Percentiles rank a stretch among this genome's conserved stretches.
These are phyloP conservation scores for Lichenothelia convexa DNA, from an alignment of 495 filamentous ascomycete species.

Conservation along the genomic window DNA sequence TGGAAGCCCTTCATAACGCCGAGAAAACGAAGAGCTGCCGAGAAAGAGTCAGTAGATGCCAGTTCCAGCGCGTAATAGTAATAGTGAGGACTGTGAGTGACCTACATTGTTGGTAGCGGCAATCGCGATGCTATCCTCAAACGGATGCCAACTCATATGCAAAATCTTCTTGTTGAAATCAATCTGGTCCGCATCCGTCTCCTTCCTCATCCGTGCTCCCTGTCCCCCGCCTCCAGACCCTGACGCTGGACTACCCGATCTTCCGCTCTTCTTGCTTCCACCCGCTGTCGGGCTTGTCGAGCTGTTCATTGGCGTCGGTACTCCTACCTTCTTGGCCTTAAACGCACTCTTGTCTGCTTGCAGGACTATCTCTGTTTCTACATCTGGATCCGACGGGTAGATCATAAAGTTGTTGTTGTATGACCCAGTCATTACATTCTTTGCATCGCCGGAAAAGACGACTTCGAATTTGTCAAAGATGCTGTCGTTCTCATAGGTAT, in stretches of 20 bases:
- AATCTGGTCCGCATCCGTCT: slow-evolving; percentile 98
- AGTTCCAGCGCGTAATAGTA: too few species aligned
- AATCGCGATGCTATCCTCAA: slow-evolving; percentile 98
- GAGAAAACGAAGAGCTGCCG: slow-evolving; percentile 94
- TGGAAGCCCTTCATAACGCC: slow-evolving; percentile 70
- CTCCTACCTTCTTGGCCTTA: slow-evolving; percentile 98
- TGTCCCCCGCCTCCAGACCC: slow-evolving; percentile 49
- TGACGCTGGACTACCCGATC: slow-evolving; percentile 78
- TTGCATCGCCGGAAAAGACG: slow-evolving; percentile 92
- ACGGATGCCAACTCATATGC: slow-evolving; percentile 99
- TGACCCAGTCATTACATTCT: slow-evolving; percentile 98
- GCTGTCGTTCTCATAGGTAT: slow-evolving; percentile 97
- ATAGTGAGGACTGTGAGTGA: slow-evolving; percentile 9
- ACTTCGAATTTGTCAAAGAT: slow-evolving; percentile 99
- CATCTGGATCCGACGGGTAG: slow-evolving; percentile 86
- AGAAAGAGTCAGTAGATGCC: slow-evolving; percentile 4
- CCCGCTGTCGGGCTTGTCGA: slow-evolving; percentile 48
- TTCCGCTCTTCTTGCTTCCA: slow-evolving; percentile 57
- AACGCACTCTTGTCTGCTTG: slow-evolving; percentile 98
- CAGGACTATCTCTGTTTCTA: slow-evolving; percentile 91
- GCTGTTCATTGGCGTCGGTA: slow-evolving; percentile 89
- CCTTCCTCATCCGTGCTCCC: slow-evolving; percentile 79
- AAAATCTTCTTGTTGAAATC: slow-evolving; percentile 99
- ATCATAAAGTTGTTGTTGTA: slow-evolving; percentile 99
- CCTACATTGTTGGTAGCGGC: slow-evolving; percentile 98